These are phyloP conservation scores for Candida dajiaensis DNA, from an alignment of 805 yeast genomes.

Conservation along the genomic window DNA sequence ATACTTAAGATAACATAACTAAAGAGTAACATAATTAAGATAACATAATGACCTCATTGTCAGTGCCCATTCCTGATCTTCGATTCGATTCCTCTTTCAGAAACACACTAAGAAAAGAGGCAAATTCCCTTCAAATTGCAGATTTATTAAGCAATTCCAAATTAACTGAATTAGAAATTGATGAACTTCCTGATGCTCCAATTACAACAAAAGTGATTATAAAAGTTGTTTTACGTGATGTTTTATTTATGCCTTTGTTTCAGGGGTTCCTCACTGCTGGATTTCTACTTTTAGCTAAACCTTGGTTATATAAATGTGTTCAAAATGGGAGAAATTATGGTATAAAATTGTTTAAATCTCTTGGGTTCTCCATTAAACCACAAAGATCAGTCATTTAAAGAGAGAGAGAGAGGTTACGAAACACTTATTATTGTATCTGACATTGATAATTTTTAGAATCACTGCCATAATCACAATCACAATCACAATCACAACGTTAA, in stretches of 20 bases:
- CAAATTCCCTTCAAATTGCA: not conserved
- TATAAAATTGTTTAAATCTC: not conserved
- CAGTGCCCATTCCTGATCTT: constrained; percentile 10
- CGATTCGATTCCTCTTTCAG: constrained; percentile 9
- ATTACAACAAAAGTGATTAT: constrained; percentile 6
- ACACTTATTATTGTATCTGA: not conserved
- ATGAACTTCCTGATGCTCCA: constrained; percentile 61
- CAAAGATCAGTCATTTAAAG: not conserved
- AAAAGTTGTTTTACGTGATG: constrained; percentile 5
- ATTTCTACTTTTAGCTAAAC: constrained; percentile 2
- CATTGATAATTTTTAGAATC: not conserved
- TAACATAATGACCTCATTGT: not conserved
- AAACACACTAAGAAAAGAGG: not conserved
- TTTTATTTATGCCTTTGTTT: constrained; percentile 6
- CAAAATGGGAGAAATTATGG: not conserved
- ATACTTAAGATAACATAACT: no score
- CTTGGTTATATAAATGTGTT: constrained; percentile 2
- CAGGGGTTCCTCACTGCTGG: constrained; percentile 4
- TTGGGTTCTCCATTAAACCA: not conserved
- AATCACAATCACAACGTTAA: no score
- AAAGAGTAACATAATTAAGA: no score
- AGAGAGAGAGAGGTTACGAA: no score
- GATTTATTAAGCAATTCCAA: not conserved
- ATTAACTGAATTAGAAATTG: constrained; percentile 35
- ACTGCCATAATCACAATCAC: no score